Evolutionary conservation across 2,329 filamentous ascomycete species (phyloP).

Genomic region (Pseudocercospora crystallina): DNA sequence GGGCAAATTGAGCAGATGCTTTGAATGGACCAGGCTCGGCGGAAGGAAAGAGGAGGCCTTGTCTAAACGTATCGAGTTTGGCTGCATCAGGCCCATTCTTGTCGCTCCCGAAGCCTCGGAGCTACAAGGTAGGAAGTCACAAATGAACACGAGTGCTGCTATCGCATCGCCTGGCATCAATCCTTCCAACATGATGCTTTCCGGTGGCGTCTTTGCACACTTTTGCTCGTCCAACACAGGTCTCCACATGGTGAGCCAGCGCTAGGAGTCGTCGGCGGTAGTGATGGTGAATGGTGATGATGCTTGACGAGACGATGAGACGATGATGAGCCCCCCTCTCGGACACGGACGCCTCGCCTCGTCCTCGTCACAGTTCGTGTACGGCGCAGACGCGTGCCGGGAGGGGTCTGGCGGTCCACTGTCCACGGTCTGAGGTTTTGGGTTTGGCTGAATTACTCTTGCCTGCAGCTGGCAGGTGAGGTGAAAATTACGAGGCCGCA

Average conservation of each 20-base stretch:
- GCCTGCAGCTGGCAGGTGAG: conserved; percentile 10
- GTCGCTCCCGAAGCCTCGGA: conserved; percentile 21
- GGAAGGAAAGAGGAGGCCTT: conserved; percentile 14
- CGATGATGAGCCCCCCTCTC: conserved; percentile 4
- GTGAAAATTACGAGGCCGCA: conserved; percentile 4
- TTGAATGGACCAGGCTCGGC: conserved; percentile 13
- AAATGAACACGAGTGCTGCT: neutral
- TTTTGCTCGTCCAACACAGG: conserved; percentile 10
- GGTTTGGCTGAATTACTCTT: conserved; percentile 14
- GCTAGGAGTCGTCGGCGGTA: neutral
- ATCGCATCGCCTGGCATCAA: conserved; percentile 14
- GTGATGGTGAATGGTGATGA: neutral
- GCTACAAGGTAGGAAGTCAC: conserved; percentile 20
- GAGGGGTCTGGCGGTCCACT: too few species aligned
- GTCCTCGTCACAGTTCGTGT: neutral
- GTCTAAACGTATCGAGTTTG: conserved; percentile 12
- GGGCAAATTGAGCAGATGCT: conserved; percentile 11
- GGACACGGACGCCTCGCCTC: conserved; percentile 9
- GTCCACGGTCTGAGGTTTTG: too few species aligned
- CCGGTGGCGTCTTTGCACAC: conserved; percentile 18
- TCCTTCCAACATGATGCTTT: neutral
- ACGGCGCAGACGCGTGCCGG: conserved; percentile 8
- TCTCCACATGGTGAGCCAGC: conserved; percentile 6
- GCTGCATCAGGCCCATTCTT: conserved; percentile 17
- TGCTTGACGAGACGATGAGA: too few species aligned